Conservation (phyloP, 129 eudicot genomes). For the Silybum marianum region DNA sequence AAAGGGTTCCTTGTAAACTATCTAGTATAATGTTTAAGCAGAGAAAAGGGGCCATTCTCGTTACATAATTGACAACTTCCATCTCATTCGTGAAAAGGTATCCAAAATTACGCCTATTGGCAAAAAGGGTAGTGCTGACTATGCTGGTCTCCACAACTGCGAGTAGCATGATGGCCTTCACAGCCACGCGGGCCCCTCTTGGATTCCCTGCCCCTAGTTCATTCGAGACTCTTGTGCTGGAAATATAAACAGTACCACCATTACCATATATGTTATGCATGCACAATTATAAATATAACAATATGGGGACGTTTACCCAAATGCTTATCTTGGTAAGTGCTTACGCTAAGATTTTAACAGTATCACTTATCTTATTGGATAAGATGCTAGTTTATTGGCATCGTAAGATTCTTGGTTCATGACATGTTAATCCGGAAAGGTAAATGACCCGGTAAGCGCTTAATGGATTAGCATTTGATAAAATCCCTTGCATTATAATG, state of each 20-base stretch:
- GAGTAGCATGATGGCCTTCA: conserved; percentile 40
- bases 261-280: conserved; percentile 1
- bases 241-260: neutral
- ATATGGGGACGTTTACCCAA: neutral
- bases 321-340: no score
- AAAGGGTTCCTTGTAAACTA: conserved; percentile 50
- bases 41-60: conserved; percentile 51
- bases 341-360: no score
- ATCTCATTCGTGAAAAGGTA: conserved; percentile 54
- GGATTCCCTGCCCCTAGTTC: conserved; percentile 64
- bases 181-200: conserved; percentile 47
- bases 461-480: no score
- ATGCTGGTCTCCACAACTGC: conserved; percentile 32
- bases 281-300: neutral
- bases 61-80: conserved; percentile 52
- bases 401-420: no score
- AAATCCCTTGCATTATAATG: neutral
- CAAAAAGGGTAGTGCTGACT: conserved; percentile 36
- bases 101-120: conserved; percentile 43
- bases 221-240: conserved; percentile 64
- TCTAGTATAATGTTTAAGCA: conserved; percentile 51
- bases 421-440: no score
- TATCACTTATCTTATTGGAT: no score
- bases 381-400: no score
- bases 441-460: no score